phyloP scores from a whole-genome alignment of 495 filamentous ascomycete species.

The Staphylotrichum longicolle region DNA sequence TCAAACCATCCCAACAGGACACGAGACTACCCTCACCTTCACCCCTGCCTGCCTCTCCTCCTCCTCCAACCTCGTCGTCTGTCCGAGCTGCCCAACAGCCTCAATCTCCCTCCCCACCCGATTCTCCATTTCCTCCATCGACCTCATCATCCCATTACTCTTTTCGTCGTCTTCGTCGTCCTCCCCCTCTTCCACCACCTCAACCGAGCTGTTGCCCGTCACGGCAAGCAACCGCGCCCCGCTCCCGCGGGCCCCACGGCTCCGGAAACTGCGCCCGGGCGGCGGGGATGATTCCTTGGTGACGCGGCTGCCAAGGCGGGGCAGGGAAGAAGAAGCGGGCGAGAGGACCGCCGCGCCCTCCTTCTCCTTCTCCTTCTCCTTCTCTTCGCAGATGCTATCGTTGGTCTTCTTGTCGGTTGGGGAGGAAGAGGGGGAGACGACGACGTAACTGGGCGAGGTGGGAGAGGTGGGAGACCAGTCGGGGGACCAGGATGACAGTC shows the following conservation, averaged over 20 bases:
- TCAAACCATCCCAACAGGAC: not conserved
- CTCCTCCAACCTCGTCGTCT: not conserved
- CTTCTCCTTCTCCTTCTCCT: too few species aligned
- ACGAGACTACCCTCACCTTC: not conserved
- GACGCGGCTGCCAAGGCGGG: too few species aligned
- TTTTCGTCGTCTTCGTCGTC: not conserved
- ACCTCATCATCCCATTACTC: not conserved
- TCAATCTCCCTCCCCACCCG: not conserved
- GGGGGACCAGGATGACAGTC: not conserved
- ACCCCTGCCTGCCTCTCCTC: not conserved
- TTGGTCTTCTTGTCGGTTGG: not conserved
- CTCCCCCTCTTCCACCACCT: not conserved
- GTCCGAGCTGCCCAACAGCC: not conserved
- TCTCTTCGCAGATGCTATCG: too few species aligned
- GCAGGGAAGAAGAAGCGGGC: too few species aligned
- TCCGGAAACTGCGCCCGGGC: too few species aligned
- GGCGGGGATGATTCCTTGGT: too few species aligned
- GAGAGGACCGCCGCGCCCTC: too few species aligned
- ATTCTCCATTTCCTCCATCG: not conserved
- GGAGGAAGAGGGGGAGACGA: not conserved
- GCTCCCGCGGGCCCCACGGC: too few species aligned
- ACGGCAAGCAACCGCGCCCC: too few species aligned
- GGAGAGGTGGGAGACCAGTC: constrained; percentile 4
- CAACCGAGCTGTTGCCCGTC: not conserved
- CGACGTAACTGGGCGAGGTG: not conserved